Evolutionary conservation across 106 monocot species (phyloP), one percentile per base, ranked within the genome.

Genomic region (Gastrodia elata): DNA sequence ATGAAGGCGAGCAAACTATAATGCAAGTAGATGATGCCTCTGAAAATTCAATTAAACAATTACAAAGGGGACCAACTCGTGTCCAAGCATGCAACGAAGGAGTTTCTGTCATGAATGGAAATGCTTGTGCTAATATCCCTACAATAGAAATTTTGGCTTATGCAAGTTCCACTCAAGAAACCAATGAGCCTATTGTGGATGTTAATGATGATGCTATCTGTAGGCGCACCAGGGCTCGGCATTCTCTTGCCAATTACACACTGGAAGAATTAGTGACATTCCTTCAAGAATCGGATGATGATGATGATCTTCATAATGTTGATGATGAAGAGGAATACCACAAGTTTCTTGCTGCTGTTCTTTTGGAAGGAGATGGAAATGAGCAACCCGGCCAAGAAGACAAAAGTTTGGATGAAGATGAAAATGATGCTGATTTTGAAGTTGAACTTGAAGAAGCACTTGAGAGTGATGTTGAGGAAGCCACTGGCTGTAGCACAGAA

Each of bases 281-380:
- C 73, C 92, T 97, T 41, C 96, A 97, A 82, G 96, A 92, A 73
- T 92, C 96, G 39, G 96, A 92, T 69, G 86, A 90, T 75, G 96
- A 97, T 43, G 73, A 38, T 40, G 86, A 84, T 38, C 73, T 76
- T 41, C 88, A 80, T 36, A 90, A 88, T 81, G 82, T 84, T 39
- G 81, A 92, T 67, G 96, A 97, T 40, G 86, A 92, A 78, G 92
- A 90, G 68, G 96, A 90, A 72, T 97, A 97, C 38, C 82, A 76
- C 48, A 92, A 86, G 78, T 97, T 97, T 86, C 90, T 97, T 78
- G 78, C 96, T 20, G 84, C 86, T 76, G 92, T 97, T 72, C 67
- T 92, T 22, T 30, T 74, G 37, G 89, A 70, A 64, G 87, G 69
- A 61, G 68, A 32, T 26, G 75, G 69, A 64, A 65, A 61, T 38